These are phyloP conservation scores for Trichoderma lentiforme DNA, from an alignment of 2,329 filamentous ascomycete genomes.

Conservation along the genomic window DNA sequence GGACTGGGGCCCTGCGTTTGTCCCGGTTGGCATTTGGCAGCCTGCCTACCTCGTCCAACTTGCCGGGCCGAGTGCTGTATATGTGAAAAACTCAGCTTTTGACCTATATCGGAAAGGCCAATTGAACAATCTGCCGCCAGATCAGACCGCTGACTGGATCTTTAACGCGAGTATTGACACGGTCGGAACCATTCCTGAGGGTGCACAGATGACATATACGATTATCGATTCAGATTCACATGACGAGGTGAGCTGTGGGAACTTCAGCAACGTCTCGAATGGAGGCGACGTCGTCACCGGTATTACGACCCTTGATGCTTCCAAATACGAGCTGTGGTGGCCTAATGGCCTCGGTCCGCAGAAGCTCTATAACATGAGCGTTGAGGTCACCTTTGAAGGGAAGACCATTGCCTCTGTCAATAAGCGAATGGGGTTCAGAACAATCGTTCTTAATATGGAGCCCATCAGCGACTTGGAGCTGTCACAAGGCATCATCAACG, in stretches of 20 bases:
- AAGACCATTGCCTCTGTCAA: neutral
- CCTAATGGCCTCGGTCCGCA: neutral
- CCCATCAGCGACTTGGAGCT: neutral
- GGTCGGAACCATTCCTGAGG: neutral
- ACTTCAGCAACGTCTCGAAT: neutral
- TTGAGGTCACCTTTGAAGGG: neutral
- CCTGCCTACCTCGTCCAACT: conserved; percentile 2
- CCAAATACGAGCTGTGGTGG: conserved; percentile 5
- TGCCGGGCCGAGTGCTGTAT: neutral
- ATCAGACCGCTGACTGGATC: neutral
- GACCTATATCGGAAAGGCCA: neutral
- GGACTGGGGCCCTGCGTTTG: conserved; percentile 4
- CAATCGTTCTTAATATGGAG: conserved; percentile 3
- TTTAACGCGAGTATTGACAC: neutral
- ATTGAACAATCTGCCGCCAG: neutral
- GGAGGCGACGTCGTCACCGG: neutral
- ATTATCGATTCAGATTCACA: neutral
- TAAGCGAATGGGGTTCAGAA: conserved; percentile 1
- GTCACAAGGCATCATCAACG: neutral
- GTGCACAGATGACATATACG: neutral
- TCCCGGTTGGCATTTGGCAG: conserved; percentile 4
- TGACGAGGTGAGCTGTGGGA: neutral
- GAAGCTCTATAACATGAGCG: neutral
- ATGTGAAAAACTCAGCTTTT: conserved; percentile 3
- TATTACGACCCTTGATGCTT: neutral